These are phyloP conservation scores for Fraxinus paxiana DNA, from an alignment of 305 asterid genomes.

Conservation along the genomic window DNA sequence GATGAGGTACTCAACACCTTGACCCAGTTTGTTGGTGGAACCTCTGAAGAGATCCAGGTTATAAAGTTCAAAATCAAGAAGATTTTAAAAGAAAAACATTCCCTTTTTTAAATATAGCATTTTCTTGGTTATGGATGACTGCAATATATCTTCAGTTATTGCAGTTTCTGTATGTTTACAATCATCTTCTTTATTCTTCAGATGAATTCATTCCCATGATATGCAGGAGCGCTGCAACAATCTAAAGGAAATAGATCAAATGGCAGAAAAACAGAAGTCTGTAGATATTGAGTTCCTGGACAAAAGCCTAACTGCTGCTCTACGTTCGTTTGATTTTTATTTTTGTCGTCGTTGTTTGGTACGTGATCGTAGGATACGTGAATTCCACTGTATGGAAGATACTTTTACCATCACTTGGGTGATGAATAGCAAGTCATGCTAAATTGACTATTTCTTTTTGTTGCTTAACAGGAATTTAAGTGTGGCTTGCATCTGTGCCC, in stretches of 20 bases:
- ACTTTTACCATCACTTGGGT: neutral
- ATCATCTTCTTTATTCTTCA: conserved; percentile 26
- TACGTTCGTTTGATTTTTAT: conserved; percentile 83
- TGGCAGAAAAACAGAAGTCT: conserved; percentile 33
- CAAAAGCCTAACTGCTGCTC: conserved; percentile 73
- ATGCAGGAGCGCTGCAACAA: conserved; percentile 79
- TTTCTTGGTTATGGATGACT: conserved; percentile 15
- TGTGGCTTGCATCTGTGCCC: conserved; percentile 95
- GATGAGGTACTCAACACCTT: conserved; percentile 61
- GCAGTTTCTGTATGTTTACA: conserved; percentile 9
- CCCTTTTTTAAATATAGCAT: neutral
- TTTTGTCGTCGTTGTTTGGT: conserved; percentile 99
- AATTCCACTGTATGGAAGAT: neutral
- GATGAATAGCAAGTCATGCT: conserved; percentile 19
- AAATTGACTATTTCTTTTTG: conserved; percentile 20
- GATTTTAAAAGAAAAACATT: neutral
- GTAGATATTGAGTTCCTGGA: conserved; percentile 44
- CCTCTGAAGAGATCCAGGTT: conserved; percentile 75
- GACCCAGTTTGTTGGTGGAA: conserved; percentile 80
- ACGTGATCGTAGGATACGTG: conserved; percentile 24
- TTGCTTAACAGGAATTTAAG: conserved; percentile 67
- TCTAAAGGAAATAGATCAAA: conserved; percentile 54
- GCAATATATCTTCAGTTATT: conserved; percentile 10
- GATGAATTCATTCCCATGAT: conserved; percentile 29
- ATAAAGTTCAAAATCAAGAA: conserved; percentile 15